Evolutionary conservation across 805 yeast genomes (phyloP).

Genomic region (Barnettozyma vustinii): DNA sequence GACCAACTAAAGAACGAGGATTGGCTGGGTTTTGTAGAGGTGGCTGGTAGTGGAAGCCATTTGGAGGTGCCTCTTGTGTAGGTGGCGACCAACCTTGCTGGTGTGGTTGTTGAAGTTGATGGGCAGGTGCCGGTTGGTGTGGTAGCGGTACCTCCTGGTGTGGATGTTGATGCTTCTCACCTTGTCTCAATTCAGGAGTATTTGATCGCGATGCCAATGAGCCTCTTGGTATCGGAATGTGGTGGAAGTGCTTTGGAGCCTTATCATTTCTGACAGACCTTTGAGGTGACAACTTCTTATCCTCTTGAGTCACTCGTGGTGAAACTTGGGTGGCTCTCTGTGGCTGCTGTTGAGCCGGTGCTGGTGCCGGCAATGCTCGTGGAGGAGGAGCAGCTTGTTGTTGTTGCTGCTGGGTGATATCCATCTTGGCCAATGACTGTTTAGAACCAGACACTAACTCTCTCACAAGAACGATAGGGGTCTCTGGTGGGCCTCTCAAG

Average conservation of each 20-base stretch:
- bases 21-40: not conserved
- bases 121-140: conserved; percentile 3
- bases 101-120: conserved; percentile 3
- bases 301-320: not conserved
- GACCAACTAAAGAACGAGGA: not conserved
- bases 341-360: conserved; percentile 7
- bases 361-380: no score
- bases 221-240: conserved; percentile 23
- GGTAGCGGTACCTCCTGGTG: conserved; percentile 11
- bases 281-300: conserved; percentile 4
- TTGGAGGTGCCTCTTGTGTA: conserved; percentile 2
- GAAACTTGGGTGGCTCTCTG: conserved; percentile 21
- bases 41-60: not conserved
- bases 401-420: not conserved
- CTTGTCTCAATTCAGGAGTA: conserved; percentile 10
- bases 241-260: conserved; percentile 22
- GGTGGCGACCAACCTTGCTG: not conserved
- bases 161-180: conserved; percentile 8
- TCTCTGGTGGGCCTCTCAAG: conserved; percentile 41
- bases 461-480: conserved; percentile 34
- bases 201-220: conserved; percentile 15
- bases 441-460: conserved; percentile 21
- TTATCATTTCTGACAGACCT: conserved; percentile 10
- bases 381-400: not conserved
- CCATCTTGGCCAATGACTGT: conserved; percentile 1